phyloP scores from a whole-genome alignment of 768 basidiomycete species.

The Auriculariales sp. region DNA sequence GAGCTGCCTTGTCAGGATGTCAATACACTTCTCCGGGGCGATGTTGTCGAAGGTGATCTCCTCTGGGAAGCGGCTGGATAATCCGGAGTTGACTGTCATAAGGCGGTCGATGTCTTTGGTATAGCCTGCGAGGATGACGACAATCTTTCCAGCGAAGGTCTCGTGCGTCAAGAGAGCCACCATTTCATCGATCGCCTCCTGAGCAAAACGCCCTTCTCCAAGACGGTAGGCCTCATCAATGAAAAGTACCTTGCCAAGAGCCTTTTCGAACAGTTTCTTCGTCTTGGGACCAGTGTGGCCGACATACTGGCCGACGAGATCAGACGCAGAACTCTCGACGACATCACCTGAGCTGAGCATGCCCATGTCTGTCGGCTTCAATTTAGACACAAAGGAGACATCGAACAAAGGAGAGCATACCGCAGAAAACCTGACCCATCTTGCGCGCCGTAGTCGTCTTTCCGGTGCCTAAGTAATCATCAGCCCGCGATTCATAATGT shows the following conservation, averaged over 20 bases:
- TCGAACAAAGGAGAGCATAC: too few relatives aligned
- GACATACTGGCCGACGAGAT: conserved; percentile 54
- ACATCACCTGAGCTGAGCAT: conserved; percentile 37
- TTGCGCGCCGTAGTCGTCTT: conserved; percentile 51
- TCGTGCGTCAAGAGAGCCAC: conserved; percentile 48
- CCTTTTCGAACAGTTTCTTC: conserved; percentile 42
- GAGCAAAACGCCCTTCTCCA: conserved; percentile 43
- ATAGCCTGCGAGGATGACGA: conserved; percentile 60
- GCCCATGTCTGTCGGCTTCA: too few relatives aligned
- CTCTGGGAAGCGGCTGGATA: conserved; percentile 56
- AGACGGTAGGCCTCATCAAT: conserved; percentile 61
- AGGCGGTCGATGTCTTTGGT: conserved; percentile 51
- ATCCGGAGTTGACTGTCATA: conserved; percentile 41
- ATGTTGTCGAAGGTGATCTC: conserved; percentile 42
- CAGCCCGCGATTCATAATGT: background rate
- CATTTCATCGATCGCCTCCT: conserved; percentile 61
- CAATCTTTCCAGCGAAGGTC: conserved; percentile 38
- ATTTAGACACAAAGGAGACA: too few relatives aligned
- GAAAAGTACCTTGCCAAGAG: conserved; percentile 53
- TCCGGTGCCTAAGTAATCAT: conserved; percentile 40
- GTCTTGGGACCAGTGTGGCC: conserved; percentile 64
- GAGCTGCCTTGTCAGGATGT: conserved; percentile 33
- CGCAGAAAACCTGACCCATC: conserved; percentile 45
- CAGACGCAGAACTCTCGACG: conserved; percentile 52
- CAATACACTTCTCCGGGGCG: conserved; percentile 30